Base-by-base conservation (phyloP, 345 rosid species). In the Nephelium lappaceum region DNA sequence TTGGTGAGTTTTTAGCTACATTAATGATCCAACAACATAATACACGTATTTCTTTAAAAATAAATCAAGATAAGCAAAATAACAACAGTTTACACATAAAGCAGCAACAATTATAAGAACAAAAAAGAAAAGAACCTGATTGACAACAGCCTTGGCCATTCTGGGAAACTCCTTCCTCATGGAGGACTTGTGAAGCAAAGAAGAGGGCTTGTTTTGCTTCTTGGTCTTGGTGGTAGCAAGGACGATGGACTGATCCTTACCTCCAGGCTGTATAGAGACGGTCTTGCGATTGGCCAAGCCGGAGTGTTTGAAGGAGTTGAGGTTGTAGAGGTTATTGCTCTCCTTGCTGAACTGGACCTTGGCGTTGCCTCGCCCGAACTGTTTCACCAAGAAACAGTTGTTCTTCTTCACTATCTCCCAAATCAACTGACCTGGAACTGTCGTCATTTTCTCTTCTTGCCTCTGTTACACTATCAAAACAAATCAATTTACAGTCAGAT, bases 381-480 rank as follows among this genome's bases (percentile, higher is more conserved):
- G 92, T 78, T 90, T 91, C 55, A 93, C 97, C 77, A 93, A 76
- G 78, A 91, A 93, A 36, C 80, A 91, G 79, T 89, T 93, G 90
- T 90, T 91, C 65, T 84, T 90, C 89, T 93, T 91, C 71, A 93
- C 92, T 8, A 90, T 86, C 90, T 93, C 94, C 97, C 95, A 93
- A 67, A 93, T 85, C 81, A 93, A 76, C 61, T 86, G 92, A 16
- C 88, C 93, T 0, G 95, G 92, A 57, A 90, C 93, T 27, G 98
- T 85, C 42, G 96, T 85, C 98, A 93, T 93, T 0, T 41, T 49
- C 45, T 10, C 39, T 36, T 39, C 1, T 73, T 15, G 6, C 47
- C 61, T 31, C 31, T 19, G 14, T 12, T 66, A 21, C 49, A 47
- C 71, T 47, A 19, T 43, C n/a, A 47, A 61, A 31, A 41, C 23